Percentiles rank a stretch among this genome's conserved stretches.
phyloP scores from a whole-genome alignment of 345 rosid genomes.

The Sapria himalayana region DNA sequence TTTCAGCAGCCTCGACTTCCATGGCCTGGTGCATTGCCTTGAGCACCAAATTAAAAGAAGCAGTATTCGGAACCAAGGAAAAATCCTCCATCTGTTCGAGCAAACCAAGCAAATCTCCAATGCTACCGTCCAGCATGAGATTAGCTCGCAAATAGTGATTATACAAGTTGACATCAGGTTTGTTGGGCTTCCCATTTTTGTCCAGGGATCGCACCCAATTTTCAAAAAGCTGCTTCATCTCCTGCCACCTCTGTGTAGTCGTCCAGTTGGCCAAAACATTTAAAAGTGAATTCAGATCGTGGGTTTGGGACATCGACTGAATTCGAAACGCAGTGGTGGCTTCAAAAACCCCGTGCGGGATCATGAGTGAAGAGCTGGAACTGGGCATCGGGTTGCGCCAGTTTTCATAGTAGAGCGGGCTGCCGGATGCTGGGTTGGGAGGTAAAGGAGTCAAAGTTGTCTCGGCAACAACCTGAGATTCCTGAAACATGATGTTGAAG shows the following conservation, averaged over 20 bases:
- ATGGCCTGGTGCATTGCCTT: constrained; percentile 52
- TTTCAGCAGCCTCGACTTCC: constrained; percentile 51
- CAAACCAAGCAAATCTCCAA: constrained; percentile 45
- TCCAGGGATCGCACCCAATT: constrained; percentile 65
- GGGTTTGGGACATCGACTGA: constrained; percentile 23
- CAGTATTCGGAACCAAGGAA: constrained; percentile 44
- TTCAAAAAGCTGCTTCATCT: constrained; percentile 61
- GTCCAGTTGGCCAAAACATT: constrained; percentile 56
- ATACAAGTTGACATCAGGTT: constrained; percentile 50
- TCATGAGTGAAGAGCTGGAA: constrained; percentile 10
- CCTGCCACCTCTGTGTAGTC: constrained; percentile 60
- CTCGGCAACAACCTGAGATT: constrained; percentile 10
- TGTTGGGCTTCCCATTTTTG: constrained; percentile 57
- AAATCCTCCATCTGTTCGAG: constrained; percentile 51
- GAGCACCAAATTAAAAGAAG: constrained; percentile 54
- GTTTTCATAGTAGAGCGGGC: constrained; percentile 62
- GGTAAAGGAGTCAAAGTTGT: constrained; percentile 42
- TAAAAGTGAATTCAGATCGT: constrained; percentile 26
- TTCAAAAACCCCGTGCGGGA: constrained; percentile 22
- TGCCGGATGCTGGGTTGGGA: constrained; percentile 74
- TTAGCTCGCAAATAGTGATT: constrained; percentile 76
- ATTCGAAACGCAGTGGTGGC: constrained; percentile 17
- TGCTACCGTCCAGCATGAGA: constrained; percentile 39
- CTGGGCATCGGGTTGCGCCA: constrained; percentile 47
- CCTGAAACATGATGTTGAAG: no score